phyloP scores from a whole-genome alignment of 2,329 filamentous ascomycete genomes.

The Aspergillus candidus region DNA sequence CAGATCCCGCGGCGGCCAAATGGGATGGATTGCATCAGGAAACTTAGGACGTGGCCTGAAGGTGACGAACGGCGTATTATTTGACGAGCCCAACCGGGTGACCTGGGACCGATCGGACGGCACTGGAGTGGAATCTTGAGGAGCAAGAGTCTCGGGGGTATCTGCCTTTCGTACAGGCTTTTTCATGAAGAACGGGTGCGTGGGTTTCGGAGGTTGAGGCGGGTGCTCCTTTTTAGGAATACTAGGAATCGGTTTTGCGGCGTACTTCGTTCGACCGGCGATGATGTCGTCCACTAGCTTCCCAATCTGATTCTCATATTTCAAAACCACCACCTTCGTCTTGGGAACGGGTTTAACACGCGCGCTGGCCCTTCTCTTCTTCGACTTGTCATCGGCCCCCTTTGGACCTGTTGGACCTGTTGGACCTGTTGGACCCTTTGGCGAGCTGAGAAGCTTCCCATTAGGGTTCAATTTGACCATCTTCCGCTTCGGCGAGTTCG shows the following conservation, averaged over 20 bases:
- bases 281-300: constrained; percentile 60
- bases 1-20: constrained; percentile 36
- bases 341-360: constrained; percentile 31
- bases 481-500: constrained; percentile 49
- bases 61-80: constrained; percentile 5
- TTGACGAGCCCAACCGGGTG: background rate
- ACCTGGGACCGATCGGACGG: background rate
- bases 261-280: constrained; percentile 27
- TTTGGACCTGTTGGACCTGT: constrained; percentile 5
- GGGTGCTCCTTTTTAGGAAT: constrained; percentile 18
- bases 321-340: constrained; percentile 47
- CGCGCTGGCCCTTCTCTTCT: constrained; percentile 20
- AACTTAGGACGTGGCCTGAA: constrained; percentile 23
- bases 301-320: constrained; percentile 57
- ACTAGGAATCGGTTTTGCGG: constrained; percentile 11
- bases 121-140: background rate
- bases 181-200: constrained; percentile 65
- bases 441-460: constrained; percentile 39
- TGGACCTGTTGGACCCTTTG: constrained; percentile 12
- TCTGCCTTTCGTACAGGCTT: constrained; percentile 39
- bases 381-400: constrained; percentile 14
- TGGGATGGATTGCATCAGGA: constrained; percentile 27
- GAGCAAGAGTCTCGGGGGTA: background rate
- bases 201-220: constrained; percentile 39
- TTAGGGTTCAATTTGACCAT: constrained; percentile 38